Conservation (phyloP, 176 grass and related monocot species). For the Canna indica region DNA sequence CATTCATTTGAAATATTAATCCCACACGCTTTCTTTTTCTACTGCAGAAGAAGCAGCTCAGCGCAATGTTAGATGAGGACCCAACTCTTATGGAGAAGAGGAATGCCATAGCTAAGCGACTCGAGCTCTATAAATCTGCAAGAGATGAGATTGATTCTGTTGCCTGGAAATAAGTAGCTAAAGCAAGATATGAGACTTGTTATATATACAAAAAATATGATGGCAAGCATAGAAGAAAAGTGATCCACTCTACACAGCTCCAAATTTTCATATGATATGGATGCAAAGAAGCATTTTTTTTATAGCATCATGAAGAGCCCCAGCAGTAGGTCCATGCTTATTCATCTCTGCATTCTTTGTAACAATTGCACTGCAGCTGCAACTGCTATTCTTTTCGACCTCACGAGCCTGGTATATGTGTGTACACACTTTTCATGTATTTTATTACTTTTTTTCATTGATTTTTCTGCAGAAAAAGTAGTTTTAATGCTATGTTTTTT, state of each 20-base stretch:
- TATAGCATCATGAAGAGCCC: background rate
- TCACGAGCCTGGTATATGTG: no score
- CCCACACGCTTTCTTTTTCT: background rate
- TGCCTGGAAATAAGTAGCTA: constrained; percentile 74
- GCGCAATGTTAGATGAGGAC: constrained; percentile 93
- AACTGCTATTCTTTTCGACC: no score
- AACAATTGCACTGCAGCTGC: no score
- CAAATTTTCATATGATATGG: background rate
- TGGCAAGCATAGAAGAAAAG: background rate
- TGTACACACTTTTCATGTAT: no score
- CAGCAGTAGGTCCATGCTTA: no score
- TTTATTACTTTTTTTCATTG: no score
- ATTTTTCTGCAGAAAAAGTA: no score
- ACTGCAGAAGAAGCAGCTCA: constrained; percentile 90
- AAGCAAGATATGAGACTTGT: background rate
- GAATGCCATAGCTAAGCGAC: constrained; percentile 71
- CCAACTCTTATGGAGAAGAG: constrained; percentile 98
- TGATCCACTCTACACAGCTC: background rate
- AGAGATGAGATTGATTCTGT: constrained; percentile 91
- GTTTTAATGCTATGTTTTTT: no score
- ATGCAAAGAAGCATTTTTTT: background rate
- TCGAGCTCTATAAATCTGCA: constrained; percentile 93
- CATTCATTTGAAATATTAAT: background rate
- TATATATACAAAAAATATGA: background rate
- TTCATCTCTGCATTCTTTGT: no score